These are phyloP conservation scores for Penstemon barbatus DNA, from an alignment of 257 asterid species.

Conservation along the genomic window DNA sequence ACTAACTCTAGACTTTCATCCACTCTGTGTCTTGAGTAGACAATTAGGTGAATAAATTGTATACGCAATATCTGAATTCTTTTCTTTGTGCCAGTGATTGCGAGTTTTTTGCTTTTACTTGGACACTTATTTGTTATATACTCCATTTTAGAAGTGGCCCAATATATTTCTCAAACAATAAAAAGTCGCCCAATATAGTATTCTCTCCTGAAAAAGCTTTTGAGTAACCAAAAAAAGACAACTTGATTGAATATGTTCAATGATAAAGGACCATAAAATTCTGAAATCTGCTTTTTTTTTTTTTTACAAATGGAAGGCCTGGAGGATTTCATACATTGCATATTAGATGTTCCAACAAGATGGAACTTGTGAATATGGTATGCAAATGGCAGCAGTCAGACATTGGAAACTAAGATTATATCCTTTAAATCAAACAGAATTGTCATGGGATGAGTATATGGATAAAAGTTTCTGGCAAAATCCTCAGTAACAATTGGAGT, in stretches of 20 bases:
- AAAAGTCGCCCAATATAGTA: constrained; percentile 1
- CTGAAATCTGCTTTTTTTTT: not conserved
- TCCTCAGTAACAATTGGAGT: constrained; percentile 5
- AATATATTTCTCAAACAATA: too few relatives aligned
- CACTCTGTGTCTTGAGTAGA: constrained; percentile 18
- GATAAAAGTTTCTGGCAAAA: not conserved
- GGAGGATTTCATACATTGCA: constrained; percentile 15
- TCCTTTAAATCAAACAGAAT: constrained; percentile 1
- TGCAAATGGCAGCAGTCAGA: not conserved
- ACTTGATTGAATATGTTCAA: constrained; percentile 7
- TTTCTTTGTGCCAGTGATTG: not conserved
- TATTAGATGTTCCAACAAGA: constrained; percentile 7
- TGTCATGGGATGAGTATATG: not conserved
- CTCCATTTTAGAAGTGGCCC: not conserved
- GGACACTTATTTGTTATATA: not conserved
- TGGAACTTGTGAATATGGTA: constrained; percentile 10
- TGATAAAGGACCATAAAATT: constrained; percentile 11
- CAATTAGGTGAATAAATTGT: constrained; percentile 18
- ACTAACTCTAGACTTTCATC: constrained; percentile 20
- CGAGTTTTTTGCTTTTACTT: constrained; percentile 5
- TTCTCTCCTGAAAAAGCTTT: not conserved
- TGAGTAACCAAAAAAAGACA: not conserved
- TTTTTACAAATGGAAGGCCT: constrained; percentile 7
- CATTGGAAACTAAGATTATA: not conserved
- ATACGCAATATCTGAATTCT: not conserved